Base-by-base conservation (phyloP, 371 early-diverging fungal species). In the Rhizopus delemar region DNA sequence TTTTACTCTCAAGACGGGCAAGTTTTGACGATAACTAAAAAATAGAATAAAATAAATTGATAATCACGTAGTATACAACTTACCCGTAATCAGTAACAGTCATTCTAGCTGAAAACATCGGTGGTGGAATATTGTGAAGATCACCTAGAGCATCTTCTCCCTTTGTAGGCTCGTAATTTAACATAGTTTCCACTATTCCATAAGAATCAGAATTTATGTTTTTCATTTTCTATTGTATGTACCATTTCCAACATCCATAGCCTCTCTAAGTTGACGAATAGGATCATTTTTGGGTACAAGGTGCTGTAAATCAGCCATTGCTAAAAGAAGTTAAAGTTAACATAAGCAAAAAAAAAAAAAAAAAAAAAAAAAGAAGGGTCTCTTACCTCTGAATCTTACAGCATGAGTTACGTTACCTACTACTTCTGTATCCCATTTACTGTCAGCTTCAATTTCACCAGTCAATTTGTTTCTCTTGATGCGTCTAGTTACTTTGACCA, bases 401-500 rank as follows among this genome's bases (percentile, higher is more conserved):
- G 82, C 82, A 36, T 83, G 76, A 4, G 68, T 57, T 1, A 82
- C 60, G 6, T 59, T 53, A 1, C 86, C 88, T 8, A 83, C 31
- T 8, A 86, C 56, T 55, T 83, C 74, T n/a, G 74, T 57, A 28
- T 64, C 36, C 51, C 55, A 66, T 15, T 35, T 13, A 5, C 12
- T 15, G 8, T 54, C 51, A 28, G 55, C 70, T 4, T 70, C 46
- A 16, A 61, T 68, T 32, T 73, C 73, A 7, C 69, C 69, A 9
- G 59, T 65, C 8, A 60, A 53, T 45, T 67, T 69, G 29, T 61
- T 53, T 53, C 66, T 74, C 48, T 72, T 77, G 4, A 70, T 65
- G 2, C 76, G 77, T 51, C 78, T 59, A n/a, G 87, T 85, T 8
- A 88, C 82, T 62, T 86, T 86, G 6, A 85, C 69, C 6, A 89